Evolutionary conservation across 768 basidiomycete genomes (phyloP), one percentile per base, ranked within the genome.

Genomic region (Termitomyces sp.): DNA sequence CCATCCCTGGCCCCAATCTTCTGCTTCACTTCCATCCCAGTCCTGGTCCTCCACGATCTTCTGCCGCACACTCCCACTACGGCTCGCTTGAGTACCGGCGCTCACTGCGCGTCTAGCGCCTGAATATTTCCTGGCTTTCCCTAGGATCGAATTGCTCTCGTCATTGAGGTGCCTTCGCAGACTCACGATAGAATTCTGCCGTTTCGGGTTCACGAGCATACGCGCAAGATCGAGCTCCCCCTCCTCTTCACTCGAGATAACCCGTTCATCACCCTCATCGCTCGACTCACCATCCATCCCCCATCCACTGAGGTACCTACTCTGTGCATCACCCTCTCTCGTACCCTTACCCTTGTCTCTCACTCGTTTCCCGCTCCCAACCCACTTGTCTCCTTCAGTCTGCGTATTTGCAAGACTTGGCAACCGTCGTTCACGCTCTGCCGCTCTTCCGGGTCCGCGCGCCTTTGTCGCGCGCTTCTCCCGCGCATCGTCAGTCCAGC

Each of bases 151-250:
- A 42, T 56, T 40, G 36, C 16, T 61, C 44, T 60, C 46, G 26
- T 58, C 60, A 1, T 54, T 53, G 32, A 90, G 73, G 63, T 89
- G 88, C 59, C 76, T 84, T 57, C 87, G 76, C 56, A 91, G 72
- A 67, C 87, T 89, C 63, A 76, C 81, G 61, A 90, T 90, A 18
- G 88, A 89, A 58, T 84, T 79, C 65, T 91, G 88, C 28, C 88
- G 76, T 67, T 84, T 87, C 20, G 89, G 79, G 8, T 83, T 86
- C 28, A 87, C 82, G 36, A 91, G 81, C 56, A 90, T 77, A 28
- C 79, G 78, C 16, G 86, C 84, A 42, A 90, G 75, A 65, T 84
- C 80, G 47, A 89, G 72, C 64, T 89, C 88, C 16, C 75, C 74
- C 6, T 75, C 75, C 7, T 77, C 77, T 8, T 75, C 74, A 18